Base-by-base conservation (phyloP, 805 yeast genomes). In the Pichia phayaonensis region DNA sequence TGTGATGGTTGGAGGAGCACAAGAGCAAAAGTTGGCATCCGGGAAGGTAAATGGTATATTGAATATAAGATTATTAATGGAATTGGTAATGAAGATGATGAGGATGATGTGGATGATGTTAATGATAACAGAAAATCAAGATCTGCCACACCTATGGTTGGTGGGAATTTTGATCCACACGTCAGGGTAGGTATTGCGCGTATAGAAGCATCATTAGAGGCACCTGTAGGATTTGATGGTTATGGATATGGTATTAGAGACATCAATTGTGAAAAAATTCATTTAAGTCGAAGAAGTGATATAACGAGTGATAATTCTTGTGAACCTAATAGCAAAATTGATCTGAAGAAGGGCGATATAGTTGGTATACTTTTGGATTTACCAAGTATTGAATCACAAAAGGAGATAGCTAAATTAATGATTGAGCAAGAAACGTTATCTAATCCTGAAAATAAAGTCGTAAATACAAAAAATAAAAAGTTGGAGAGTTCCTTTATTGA, bases 171-270 rank as follows among this genome's bases (percentile, higher is more conserved):
- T 2, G 22, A 45, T 7, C 36, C 53, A 2, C 54, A 90, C 64
- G 89, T 94, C 1, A 69, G 99, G 27, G 62, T 90, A 27, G 99
- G 99, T 0, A 62, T 92, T 38, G 84, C 84, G 0, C 71, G 98
- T 47, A 75, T 89, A 54, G 98, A 92, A 61, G 94, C 96, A 2
- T 79, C 89, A 46, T 67, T 90, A 42, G 97, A 92, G 58, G 96
- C 95, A 0, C 98, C 99, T 0, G 94, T 90, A 7, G 99, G 99
- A 3, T 88, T 80, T 60, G 98, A 94, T 66, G 92, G 90, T 0
- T 94, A 90, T 68, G 92, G 97, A 0, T 92, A 94, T 65, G 97
- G 96, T 2, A 61, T 94, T 2, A 74, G 97, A 52, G 97, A 92
- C 67, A 75, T 76, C 38, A 73, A 76, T 8, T 90, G 95, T 2